Evolutionary conservation across 176 grass and related monocot genomes (phyloP).

Genomic region (Phyllostachys edulis): DNA sequence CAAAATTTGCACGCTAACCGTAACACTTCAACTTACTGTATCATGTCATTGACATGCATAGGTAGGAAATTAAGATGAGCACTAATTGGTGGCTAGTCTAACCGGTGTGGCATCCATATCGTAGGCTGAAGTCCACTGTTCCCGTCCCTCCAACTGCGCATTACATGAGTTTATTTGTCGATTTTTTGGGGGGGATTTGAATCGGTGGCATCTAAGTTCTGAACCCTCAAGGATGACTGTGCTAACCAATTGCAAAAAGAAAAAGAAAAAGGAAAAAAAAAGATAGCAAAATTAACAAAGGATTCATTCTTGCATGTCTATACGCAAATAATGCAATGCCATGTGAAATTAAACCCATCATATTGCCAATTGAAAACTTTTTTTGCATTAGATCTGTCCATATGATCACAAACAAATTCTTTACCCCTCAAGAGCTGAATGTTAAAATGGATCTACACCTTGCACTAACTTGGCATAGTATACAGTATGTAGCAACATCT

Average conservation of each 20-base stretch:
- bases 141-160: background rate
- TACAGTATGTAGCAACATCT: background rate
- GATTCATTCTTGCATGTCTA: background rate
- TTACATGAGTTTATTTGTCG: background rate
- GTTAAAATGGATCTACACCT: background rate
- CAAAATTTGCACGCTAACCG: background rate
- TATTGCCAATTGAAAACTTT: background rate
- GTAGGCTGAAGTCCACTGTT: background rate
- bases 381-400: background rate
- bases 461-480: background rate
- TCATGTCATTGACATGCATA: background rate
- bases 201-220: background rate
- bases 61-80: background rate
- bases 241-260: background rate
- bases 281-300: background rate
- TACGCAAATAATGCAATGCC: background rate
- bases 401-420: background rate
- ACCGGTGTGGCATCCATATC: background rate
- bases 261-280: background rate
- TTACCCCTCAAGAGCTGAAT: background rate
- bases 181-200: background rate
- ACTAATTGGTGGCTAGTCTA: background rate
- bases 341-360: background rate
- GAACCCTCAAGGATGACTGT: background rate
- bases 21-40: background rate